Evolutionary conservation across 164 flowering plant genomes (phyloP).

Genomic region (Annona squamosa): DNA sequence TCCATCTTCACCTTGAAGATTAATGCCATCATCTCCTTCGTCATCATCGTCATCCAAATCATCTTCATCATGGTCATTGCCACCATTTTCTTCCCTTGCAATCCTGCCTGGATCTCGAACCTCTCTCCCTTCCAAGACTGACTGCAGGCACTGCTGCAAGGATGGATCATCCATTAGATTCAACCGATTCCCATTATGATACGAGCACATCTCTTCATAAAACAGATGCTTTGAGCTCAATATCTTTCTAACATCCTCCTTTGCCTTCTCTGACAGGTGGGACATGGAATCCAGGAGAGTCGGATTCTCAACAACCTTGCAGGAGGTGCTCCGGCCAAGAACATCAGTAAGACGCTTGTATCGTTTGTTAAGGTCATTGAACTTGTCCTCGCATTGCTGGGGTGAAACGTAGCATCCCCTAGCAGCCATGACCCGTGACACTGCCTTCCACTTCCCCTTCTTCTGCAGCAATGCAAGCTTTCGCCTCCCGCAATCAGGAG

Average conservation of each 20-base stretch:
- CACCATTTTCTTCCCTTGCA: constrained; percentile 27
- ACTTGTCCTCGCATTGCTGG: constrained; percentile 26
- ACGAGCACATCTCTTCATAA: constrained; percentile 87
- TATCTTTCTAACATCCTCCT: constrained; percentile 70
- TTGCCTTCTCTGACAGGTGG: constrained; percentile 45
- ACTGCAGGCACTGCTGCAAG: constrained; percentile 32
- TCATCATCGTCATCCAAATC: constrained; percentile 6
- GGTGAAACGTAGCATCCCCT: constrained; percentile 20
- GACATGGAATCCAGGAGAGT: constrained; percentile 58
- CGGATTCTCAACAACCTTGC: constrained; percentile 81
- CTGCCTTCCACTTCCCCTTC: constrained; percentile 41
- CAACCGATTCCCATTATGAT: constrained; percentile 61
- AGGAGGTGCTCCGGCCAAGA: constrained; percentile 64
- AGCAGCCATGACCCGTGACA: constrained; percentile 38
- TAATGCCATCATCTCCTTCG: constrained; percentile 14
- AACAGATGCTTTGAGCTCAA: constrained; percentile 79
- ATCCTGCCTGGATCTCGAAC: constrained; percentile 15
- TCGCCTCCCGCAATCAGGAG: constrained; percentile 23
- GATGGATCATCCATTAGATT: constrained; percentile 28
- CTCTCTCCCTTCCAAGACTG: constrained; percentile 16
- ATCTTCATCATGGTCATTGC: constrained; percentile 18
- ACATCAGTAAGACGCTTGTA: constrained; percentile 80
- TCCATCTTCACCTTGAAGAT: constrained; percentile 6
- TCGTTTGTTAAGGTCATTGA: constrained; percentile 80
- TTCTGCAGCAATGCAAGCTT: constrained; percentile 29